Evolutionary conservation across 106 monocot species (phyloP).

Genomic region (Gastrodia elata): DNA sequence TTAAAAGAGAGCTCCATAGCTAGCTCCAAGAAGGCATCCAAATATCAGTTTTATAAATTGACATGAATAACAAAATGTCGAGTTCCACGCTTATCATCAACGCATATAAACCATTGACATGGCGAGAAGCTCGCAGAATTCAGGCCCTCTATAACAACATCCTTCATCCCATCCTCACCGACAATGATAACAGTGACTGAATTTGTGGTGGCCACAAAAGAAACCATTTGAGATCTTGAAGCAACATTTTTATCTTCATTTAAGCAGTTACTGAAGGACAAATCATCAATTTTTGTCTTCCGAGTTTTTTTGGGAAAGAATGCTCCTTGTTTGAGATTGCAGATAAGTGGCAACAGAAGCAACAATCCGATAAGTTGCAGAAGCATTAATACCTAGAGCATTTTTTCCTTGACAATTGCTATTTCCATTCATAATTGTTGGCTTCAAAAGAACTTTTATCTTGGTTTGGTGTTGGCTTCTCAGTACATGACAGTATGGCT

Average conservation of each 20-base stretch:
- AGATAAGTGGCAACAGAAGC: conserved; percentile 72
- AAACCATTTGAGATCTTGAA: conserved; percentile 20
- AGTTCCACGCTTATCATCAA: conserved; percentile 49
- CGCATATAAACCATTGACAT: conserved; percentile 83
- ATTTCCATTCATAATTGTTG: not conserved
- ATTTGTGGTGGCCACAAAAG: conserved; percentile 60
- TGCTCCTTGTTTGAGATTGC: conserved; percentile 25
- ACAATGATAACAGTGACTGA: conserved; percentile 78
- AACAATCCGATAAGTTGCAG: conserved; percentile 25
- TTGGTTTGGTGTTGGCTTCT: not conserved
- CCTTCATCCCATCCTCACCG: conserved; percentile 62
- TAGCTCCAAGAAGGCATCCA: not conserved
- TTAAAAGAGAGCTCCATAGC: not conserved
- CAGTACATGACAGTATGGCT: conserved; percentile 9
- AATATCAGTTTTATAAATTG: not conserved
- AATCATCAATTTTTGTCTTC: not conserved
- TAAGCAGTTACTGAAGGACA: not conserved
- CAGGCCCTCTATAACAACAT: conserved; percentile 59
- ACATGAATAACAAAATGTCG: conserved; percentile 94
- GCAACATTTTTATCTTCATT: not conserved
- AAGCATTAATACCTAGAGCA: conserved; percentile 4
- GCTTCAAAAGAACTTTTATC: conserved; percentile 11
- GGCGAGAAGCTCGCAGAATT: conserved; percentile 46
- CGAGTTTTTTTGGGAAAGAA: conserved; percentile 24
- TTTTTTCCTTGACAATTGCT: conserved; percentile 8